These are phyloP conservation scores for Tuber indicum DNA, from an alignment of 495 filamentous ascomycete genomes.

Conservation along the genomic window DNA sequence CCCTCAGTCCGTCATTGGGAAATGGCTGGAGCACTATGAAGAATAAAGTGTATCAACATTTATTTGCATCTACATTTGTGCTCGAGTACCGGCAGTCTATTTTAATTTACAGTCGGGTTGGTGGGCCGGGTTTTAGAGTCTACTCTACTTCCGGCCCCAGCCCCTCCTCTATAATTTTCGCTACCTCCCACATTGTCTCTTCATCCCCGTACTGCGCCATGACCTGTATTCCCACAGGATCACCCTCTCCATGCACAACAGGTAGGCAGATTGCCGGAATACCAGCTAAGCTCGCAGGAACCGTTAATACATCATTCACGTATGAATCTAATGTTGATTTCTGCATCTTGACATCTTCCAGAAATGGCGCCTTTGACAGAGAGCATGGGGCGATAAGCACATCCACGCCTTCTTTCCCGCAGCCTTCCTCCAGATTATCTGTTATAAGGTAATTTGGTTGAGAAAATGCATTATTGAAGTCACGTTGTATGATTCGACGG, in stretches of 20 bases:
- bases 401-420: conserved; percentile 60
- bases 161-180: conserved; percentile 46
- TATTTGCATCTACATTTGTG: not conserved
- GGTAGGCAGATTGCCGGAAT: conserved; percentile 85
- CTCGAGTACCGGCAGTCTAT: too few relatives aligned
- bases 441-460: conserved; percentile 59
- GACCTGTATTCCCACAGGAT: conserved; percentile 70
- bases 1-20: not conserved
- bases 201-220: conserved; percentile 91
- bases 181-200: conserved; percentile 54
- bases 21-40: not conserved
- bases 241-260: conserved; percentile 45
- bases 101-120: not conserved
- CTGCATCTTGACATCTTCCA: conserved; percentile 50
- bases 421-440: conserved; percentile 45
- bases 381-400: conserved; percentile 83
- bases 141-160: not conserved
- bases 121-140: not conserved
- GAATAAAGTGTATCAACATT: not conserved
- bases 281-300: conserved; percentile 87
- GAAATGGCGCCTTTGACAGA: conserved; percentile 63
- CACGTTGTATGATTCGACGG: conserved; percentile 70
- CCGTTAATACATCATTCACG: conserved; percentile 90
- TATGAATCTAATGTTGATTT: conserved; percentile 56
- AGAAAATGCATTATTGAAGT: conserved; percentile 75